Evolutionary conservation across 169 alveolate species (phyloP), one percentile per base, ranked within the genome.

Genomic region (Plasmodium reichenowi): DNA sequence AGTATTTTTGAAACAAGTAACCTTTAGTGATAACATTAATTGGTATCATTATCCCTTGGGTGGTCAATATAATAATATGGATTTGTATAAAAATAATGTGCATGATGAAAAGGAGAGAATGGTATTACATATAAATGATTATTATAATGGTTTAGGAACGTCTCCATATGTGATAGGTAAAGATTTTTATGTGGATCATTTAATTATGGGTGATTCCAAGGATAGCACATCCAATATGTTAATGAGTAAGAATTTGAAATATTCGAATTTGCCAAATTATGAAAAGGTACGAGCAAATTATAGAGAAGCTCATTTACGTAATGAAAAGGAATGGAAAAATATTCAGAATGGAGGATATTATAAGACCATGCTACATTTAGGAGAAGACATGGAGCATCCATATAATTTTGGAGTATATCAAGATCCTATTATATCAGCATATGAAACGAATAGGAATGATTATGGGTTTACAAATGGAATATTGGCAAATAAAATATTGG

Each of bases 101-200:
- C 29, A n/a, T 8, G 88, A 56, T 26, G 22, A 7, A 12, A 12
- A 15, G 38, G 60, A 58, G 59, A 17, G 50, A 1, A 85, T 66
- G 2, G 10, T 71, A 9, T 9, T 68, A 13, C 72, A 62, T 2
- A 24, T 56, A 32, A 85, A 68, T 38, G 72, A 50, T 1, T 68
- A 63, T 48, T 38, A 58, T 54, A 62, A 3, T n/a, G 47, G 47
- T 5, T 38, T 38, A 5, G 47, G 47, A 38, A 20, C 45, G 13
- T 15, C 17, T 50, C 22, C 26, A 17, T 68, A 13, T 5, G 73
- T 26, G 24, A 68, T 83, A 9, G 83, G 32, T 17, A 71, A 83
- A 67, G 91, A 83, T 70, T 83, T 67, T 83, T 68, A 60, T 17
- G 74, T 78, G 12, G 91, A 83, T 47, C 91, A 83, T 70, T 59